Evolutionary conservation across 352 stramenopile species (phyloP).

Genomic region (Globisporangium solare): DNA sequence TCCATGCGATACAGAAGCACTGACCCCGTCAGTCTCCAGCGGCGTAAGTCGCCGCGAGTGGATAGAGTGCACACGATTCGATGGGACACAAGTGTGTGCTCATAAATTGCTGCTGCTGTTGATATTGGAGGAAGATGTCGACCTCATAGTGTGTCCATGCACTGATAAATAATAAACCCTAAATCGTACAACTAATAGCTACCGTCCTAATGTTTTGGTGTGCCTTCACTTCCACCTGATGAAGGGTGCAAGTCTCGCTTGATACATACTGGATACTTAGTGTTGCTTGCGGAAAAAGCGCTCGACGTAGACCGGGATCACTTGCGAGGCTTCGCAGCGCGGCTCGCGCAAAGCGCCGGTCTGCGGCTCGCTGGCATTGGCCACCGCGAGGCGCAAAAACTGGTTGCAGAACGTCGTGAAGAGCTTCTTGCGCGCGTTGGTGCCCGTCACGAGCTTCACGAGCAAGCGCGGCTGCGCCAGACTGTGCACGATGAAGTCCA

Average conservation of each 20-base stretch:
- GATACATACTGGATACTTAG: neutral
- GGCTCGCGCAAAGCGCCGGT: neutral
- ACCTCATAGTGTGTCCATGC: no score
- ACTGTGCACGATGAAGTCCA: slow-evolving; percentile 35
- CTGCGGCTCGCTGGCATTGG: neutral
- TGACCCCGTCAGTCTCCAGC: no score
- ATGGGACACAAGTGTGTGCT: no score
- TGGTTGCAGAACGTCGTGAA: slow-evolving; percentile 12
- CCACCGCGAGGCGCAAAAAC: slow-evolving; percentile 1
- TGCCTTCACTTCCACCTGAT: slow-evolving; percentile 1
- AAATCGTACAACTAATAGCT: neutral
- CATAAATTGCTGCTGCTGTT: no score
- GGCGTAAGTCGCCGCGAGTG: no score
- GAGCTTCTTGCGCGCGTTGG: slow-evolving; percentile 11
- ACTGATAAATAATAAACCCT: slow-evolving; percentile 1
- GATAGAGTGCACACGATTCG: no score
- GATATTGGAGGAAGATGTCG: no score
- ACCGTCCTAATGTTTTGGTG: neutral
- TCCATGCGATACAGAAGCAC: no score
- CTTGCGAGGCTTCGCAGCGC: neutral
- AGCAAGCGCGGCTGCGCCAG: slow-evolving; percentile 24
- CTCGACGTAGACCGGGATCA: neutral
- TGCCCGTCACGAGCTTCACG: slow-evolving; percentile 7
- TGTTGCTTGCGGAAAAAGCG: slow-evolving; percentile 5
- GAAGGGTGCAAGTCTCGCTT: neutral